Percentiles rank a stretch among this genome's conserved stretches.
Conservation (phyloP, 441 rosid genomes). For the Aleurites moluccanus region DNA sequence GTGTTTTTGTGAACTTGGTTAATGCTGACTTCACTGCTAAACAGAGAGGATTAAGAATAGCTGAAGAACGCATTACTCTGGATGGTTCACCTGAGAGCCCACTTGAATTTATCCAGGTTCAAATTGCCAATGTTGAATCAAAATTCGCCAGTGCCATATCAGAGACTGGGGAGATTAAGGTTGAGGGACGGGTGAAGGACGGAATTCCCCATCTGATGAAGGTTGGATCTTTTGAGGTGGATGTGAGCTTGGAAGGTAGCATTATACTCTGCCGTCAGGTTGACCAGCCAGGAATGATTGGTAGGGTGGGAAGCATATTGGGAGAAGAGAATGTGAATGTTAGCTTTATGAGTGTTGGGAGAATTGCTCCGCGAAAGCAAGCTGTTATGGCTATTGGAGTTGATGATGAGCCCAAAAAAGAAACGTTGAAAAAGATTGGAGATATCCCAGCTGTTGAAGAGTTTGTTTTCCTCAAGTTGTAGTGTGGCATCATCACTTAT, state of each 20-base stretch:
- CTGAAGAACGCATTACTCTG: conserved; percentile 66
- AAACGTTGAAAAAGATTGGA: conserved; percentile 65
- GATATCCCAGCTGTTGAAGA: conserved; percentile 75
- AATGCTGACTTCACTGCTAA: conserved; percentile 96
- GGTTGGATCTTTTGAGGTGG: conserved; percentile 87
- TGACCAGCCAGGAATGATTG: conserved; percentile 98
- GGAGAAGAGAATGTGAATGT: conserved; percentile 84
- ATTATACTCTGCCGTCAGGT: conserved; percentile 87
- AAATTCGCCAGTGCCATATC: conserved; percentile 86
- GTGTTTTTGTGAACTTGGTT: conserved; percentile 75
- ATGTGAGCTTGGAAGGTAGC: conserved; percentile 93
- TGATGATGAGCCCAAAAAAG: conserved; percentile 73
- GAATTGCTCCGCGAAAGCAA: conserved; percentile 81
- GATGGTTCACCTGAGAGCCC: conserved; percentile 85
- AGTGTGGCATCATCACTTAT: conserved; percentile 19
- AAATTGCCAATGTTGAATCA: conserved; percentile 75
- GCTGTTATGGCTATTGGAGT: conserved; percentile 98
- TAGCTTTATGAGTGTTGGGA: conserved; percentile 92
- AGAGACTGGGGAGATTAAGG: conserved; percentile 64
- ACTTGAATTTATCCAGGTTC: conserved; percentile 69
- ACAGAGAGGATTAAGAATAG: conserved; percentile 80
- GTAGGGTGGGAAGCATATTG: conserved; percentile 74
- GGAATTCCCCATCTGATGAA: conserved; percentile 75
- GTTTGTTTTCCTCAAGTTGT: conserved; percentile 84
- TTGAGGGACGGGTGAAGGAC: conserved; percentile 82